Percentiles rank a stretch among this genome's conserved stretches.
Conservation (phyloP, 2,329 filamentous ascomycete genomes). For the Pseudomassariella vexata region DNA sequence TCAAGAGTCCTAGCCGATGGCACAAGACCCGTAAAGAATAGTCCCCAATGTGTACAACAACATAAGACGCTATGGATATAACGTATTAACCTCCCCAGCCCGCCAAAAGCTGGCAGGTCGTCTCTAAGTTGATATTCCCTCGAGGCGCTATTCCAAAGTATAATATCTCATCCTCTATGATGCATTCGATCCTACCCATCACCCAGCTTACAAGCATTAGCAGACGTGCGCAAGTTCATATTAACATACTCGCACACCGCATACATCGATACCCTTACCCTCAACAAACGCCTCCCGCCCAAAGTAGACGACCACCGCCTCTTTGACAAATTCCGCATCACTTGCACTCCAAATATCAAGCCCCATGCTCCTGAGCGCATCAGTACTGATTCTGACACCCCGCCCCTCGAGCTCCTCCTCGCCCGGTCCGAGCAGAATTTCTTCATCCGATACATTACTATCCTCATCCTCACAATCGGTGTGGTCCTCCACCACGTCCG, state of each 20-base stretch:
- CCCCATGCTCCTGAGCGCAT: slow-evolving; percentile 65
- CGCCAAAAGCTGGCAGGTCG: too few relatives aligned
- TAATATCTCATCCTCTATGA: too few relatives aligned
- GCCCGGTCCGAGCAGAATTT: slow-evolving; percentile 17
- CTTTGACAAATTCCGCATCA: slow-evolving; percentile 64
- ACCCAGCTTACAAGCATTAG: neutral
- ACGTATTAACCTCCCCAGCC: too few relatives aligned
- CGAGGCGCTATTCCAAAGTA: too few relatives aligned
- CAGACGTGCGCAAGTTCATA: slow-evolving; percentile 6
- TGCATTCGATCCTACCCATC: too few relatives aligned
- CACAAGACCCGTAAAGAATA: too few relatives aligned
- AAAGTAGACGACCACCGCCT: slow-evolving; percentile 61
- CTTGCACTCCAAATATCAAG: slow-evolving; percentile 70
- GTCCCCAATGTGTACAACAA: too few relatives aligned
- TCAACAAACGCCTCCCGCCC: slow-evolving; percentile 57
- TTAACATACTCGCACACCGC: slow-evolving; percentile 65
- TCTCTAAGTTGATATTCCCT: too few relatives aligned
- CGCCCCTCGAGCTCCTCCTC: slow-evolving; percentile 32
- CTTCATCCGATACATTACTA: slow-evolving; percentile 16
- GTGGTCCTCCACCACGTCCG: slow-evolving; percentile 49
- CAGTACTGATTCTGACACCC: slow-evolving; percentile 52
- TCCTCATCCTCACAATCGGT: slow-evolving; percentile 4
- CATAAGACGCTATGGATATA: too few relatives aligned
- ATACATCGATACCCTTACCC: slow-evolving; percentile 67
- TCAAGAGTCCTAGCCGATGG: too few relatives aligned